These are phyloP conservation scores for Lecanicillium sp. DNA, from an alignment of 2,329 filamentous ascomycete genomes.

Conservation along the genomic window DNA sequence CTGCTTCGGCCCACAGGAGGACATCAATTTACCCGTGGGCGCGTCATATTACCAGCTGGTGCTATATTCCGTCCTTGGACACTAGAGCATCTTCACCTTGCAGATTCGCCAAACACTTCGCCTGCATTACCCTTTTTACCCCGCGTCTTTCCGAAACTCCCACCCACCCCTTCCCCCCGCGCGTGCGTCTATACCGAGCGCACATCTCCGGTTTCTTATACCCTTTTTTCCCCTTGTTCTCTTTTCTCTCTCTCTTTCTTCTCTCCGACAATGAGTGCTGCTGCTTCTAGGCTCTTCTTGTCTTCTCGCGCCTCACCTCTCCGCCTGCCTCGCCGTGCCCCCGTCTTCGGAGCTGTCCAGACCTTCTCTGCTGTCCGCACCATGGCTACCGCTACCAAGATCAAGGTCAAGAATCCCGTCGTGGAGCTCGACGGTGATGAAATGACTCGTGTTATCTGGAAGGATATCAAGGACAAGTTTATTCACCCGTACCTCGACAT, in stretches of 20 bases:
- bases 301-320: constrained; percentile 19
- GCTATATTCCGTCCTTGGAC: constrained; percentile 3
- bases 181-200: background rate
- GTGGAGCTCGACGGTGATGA: constrained; percentile 92
- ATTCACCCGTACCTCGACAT: constrained; percentile 94
- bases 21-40: constrained; percentile 1
- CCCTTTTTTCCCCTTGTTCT: constrained; percentile 2
- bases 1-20: too few species aligned
- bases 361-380: constrained; percentile 51
- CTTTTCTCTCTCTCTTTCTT: background rate
- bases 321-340: constrained; percentile 19
- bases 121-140: constrained; percentile 1
- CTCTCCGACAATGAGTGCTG: constrained; percentile 4
- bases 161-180: background rate
- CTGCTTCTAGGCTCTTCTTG: constrained; percentile 4
- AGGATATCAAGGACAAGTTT: constrained; percentile 98
- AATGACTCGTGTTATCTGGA: constrained; percentile 99
- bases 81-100: too few species aligned
- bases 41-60: constrained; percentile 2
- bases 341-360: constrained; percentile 44
- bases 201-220: background rate
- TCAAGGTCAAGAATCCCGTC: constrained; percentile 98
- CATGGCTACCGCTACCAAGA: constrained; percentile 65
- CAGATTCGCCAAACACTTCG: background rate
- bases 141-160: constrained; percentile 9